These are phyloP conservation scores for Neofusicoccum laricinum DNA, from an alignment of 2,329 filamentous ascomycete genomes.

Conservation along the genomic window DNA sequence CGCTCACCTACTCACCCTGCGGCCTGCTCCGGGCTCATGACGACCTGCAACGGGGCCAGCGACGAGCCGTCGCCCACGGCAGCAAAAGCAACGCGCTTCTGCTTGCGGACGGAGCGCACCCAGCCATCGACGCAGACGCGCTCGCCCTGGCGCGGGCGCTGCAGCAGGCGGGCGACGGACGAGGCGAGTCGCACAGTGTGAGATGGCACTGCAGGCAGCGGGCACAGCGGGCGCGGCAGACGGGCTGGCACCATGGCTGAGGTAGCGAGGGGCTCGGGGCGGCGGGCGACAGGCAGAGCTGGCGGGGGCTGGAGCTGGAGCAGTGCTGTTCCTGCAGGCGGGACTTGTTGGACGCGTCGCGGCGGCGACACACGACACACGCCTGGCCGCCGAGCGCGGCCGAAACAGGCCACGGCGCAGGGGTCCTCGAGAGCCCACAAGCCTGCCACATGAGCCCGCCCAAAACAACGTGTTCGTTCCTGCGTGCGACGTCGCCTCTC, in stretches of 20 bases:
- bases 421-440: not conserved
- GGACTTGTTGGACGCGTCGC: no score
- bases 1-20: conserved; percentile 59
- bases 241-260: conserved; percentile 18
- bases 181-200: conserved; percentile 21
- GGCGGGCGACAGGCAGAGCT: not conserved
- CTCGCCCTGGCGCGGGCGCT: conserved; percentile 19
- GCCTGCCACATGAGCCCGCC: not conserved
- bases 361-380: not conserved
- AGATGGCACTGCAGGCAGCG: conserved; percentile 23
- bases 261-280: conserved; percentile 2
- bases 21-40: conserved; percentile 69
- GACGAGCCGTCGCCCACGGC: conserved; percentile 86
- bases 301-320: not conserved
- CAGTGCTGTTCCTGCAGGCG: not conserved
- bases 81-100: conserved; percentile 81
- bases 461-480: conserved; percentile 14
- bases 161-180: conserved; percentile 42
- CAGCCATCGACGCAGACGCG: conserved; percentile 64
- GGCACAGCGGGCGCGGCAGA: conserved; percentile 23
- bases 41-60: conserved; percentile 72
- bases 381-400: not conserved
- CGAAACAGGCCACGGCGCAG: not conserved
- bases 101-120: conserved; percentile 79
- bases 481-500: conserved; percentile 11